Evolutionary conservation across 1,284 basidiomycete genomes (phyloP).

Genomic region (Ustilago hordei): DNA sequence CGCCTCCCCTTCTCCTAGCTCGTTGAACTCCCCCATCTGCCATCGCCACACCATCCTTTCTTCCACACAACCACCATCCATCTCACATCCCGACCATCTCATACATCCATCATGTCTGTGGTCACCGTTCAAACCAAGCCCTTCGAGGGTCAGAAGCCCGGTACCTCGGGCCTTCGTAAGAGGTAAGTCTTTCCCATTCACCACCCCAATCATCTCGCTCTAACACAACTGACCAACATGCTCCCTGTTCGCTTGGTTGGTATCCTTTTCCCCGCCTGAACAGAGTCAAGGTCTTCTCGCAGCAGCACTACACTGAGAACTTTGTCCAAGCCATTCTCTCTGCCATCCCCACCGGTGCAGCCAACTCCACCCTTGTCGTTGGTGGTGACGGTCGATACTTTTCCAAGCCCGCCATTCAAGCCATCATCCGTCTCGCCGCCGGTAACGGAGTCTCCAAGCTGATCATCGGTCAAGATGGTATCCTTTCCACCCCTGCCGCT

Average conservation of each 20-base stretch:
- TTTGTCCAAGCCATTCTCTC: slow-evolving; percentile 95
- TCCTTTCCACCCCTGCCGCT: slow-evolving; percentile 95
- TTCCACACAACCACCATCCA: slow-evolving; percentile 1
- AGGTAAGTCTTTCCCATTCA: slow-evolving; percentile 32
- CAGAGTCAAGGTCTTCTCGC: slow-evolving; percentile 68
- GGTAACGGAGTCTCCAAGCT: slow-evolving; percentile 75
- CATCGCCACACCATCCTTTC: neutral
- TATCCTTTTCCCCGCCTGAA: slow-evolving; percentile 4
- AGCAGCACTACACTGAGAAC: slow-evolving; percentile 97
- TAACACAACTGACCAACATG: too few species aligned
- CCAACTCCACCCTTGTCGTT: slow-evolving; percentile 85
- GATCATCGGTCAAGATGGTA: slow-evolving; percentile 77
- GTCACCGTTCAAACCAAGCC: slow-evolving; percentile 64
- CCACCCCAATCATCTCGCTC: neutral
- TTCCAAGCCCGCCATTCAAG: slow-evolving; percentile 87
- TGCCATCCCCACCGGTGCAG: slow-evolving; percentile 82
- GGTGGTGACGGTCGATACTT: slow-evolving; percentile 98
- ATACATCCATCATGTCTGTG: slow-evolving; percentile 52
- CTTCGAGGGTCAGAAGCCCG: slow-evolving; percentile 69
- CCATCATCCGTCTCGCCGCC: slow-evolving; percentile 89
- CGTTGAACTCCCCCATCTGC: neutral
- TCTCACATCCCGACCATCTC: neutral
- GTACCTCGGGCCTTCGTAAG: slow-evolving; percentile 68
- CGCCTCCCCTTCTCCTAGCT: neutral
- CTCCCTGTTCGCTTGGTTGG: neutral